Base-by-base conservation (phyloP, 2,329 filamentous ascomycete genomes). In the Thielaviopsis euricoi region DNA sequence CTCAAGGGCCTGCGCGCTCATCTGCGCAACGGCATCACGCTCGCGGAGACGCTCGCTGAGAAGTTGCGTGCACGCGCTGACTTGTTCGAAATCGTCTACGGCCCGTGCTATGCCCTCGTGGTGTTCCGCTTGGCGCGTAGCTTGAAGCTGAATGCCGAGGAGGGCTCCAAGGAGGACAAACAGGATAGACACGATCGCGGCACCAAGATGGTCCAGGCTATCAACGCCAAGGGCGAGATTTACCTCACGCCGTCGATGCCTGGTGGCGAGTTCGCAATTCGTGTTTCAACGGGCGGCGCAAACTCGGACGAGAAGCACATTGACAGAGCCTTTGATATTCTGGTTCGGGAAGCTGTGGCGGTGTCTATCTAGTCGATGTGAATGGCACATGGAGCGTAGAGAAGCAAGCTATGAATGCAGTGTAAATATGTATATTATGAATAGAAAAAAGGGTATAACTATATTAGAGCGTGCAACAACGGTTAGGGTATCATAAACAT, bases 221-320 rank as follows among this genome's bases (percentile, higher is more conserved):
- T 95, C 26, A 91, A 94, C 64, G 73, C 74, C 2, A 73, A 78
- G 7, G 88, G 88, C 1, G 81, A 88, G 68, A 86, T 95, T 58
- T 96, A 88, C 70, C 72, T 96, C 23, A 96, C 89, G 0, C 85
- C 82, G 49, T 86, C 84, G 1, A 79, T 89, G 4, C 76, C 95
- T 13, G 81, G 80, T 9, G 86, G 82, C 0, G 75, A 82, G 21
- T 88, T 88, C 68, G 84, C 86, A 1, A 94, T 97, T 61, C 77
- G 91, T 0, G 81, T 96, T 43, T 85, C 91, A 22, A 89, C 87
- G 58, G 84, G 80, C 0, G 68, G 67, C n/a, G 87, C 86, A 64
- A 73, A 79, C 23, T 73, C 80, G 48, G 81, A 84, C 0, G 83
- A 91, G 67, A 83, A 87, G 70, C 85, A 88, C 68, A 71, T 96